Percentiles rank a stretch among this genome's conserved stretches.
Evolutionary conservation across 306 rosid species (phyloP).

Genomic region (Dicorynia guianensis): DNA sequence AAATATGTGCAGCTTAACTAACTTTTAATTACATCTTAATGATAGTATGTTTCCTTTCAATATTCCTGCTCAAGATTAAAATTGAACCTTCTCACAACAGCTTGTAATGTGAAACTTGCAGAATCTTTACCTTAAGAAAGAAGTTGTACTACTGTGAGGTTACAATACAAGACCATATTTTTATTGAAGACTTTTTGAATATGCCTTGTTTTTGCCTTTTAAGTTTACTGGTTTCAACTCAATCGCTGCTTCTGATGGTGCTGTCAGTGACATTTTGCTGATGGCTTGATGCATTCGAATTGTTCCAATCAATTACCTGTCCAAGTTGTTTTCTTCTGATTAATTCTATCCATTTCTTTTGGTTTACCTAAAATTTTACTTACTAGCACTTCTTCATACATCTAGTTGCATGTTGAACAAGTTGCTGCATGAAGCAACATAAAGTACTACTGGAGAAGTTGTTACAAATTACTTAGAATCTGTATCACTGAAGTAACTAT

Average conservation of each 20-base stretch:
- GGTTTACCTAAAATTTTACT: background rate
- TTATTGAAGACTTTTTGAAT: conserved; percentile 5
- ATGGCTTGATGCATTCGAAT: background rate
- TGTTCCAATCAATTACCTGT: background rate
- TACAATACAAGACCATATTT: conserved; percentile 10
- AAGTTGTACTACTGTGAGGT: background rate
- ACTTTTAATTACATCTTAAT: background rate
- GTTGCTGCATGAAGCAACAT: background rate
- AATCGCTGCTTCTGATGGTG: background rate
- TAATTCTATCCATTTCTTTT: background rate
- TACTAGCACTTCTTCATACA: conserved; percentile 5
- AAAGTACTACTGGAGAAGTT: background rate
- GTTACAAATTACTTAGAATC: background rate
- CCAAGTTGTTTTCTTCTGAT: background rate
- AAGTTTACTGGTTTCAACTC: conserved; percentile 18
- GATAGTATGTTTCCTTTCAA: conserved; percentile 6
- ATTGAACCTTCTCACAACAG: background rate
- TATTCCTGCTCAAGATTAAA: background rate
- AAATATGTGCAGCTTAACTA: conserved; percentile 22
- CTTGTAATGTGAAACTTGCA: background rate
- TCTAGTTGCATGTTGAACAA: conserved; percentile 9
- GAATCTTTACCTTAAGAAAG: background rate
- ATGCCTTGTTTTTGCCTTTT: background rate
- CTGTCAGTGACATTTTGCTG: background rate
- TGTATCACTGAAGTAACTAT: background rate